Evolutionary conservation across 371 early-diverging fungal genomes (phyloP).

Genomic region (Edhazardia aedis): DNA sequence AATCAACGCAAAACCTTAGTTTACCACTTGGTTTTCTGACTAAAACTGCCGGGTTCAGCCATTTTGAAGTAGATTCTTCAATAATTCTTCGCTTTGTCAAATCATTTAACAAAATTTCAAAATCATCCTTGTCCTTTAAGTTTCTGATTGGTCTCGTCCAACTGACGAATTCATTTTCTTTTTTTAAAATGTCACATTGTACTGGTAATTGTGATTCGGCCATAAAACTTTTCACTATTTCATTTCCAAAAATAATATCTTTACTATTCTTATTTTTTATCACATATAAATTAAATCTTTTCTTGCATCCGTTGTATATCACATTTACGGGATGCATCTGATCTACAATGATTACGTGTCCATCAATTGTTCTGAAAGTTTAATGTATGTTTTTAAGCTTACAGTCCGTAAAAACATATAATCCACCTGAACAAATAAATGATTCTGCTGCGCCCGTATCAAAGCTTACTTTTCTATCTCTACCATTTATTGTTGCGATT

Average conservation of each 20-base stretch:
- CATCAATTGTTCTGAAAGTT: neutral
- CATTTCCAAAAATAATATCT: neutral
- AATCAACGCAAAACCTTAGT: constrained; percentile 3
- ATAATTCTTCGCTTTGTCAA: neutral
- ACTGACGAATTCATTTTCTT: too few species aligned
- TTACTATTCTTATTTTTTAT: neutral
- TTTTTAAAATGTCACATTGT: neutral
- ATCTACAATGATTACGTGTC: neutral
- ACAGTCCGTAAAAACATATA: neutral
- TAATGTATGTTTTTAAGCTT: neutral
- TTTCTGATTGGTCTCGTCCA: neutral
- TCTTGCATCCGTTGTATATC: neutral
- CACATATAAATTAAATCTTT: neutral
- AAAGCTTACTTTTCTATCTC: too few species aligned
- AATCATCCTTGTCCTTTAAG: neutral
- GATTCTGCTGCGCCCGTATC: constrained; percentile 1
- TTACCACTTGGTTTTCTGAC: neutral
- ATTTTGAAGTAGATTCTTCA: constrained; percentile 2
- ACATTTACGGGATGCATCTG: neutral
- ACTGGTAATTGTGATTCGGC: neutral
- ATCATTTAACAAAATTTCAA: neutral
- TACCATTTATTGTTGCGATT: too few species aligned
- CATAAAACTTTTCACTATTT: neutral
- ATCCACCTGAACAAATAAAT: neutral
- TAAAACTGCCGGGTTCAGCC: constrained; percentile 6